A percentile compares a stretch with the other conserved stretches of the same genome.
phyloP scores from a whole-genome alignment of 2,329 filamentous ascomycete species.

The Ceratocystis variospora region DNA sequence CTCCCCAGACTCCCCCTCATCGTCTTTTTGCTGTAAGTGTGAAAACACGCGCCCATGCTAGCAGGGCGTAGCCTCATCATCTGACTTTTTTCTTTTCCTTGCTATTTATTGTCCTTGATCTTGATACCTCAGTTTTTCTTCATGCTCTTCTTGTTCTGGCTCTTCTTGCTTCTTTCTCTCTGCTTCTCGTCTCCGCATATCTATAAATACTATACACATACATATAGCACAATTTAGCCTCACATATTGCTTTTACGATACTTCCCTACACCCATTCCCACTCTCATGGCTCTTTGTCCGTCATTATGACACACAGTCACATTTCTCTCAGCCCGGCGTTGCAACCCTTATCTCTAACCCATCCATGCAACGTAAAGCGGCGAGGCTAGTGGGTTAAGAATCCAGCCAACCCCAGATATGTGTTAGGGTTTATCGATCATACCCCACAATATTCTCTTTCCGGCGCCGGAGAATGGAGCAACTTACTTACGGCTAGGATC shows the following conservation, averaged over 20 bases:
- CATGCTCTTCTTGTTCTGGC: not conserved
- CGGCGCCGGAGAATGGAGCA: not conserved
- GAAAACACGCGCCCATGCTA: not conserved
- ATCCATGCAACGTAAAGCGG: not conserved
- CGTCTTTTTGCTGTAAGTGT: not conserved
- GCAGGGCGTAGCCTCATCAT: not conserved
- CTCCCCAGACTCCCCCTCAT: too few species aligned
- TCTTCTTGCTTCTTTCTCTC: conserved; percentile 2
- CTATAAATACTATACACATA: not conserved
- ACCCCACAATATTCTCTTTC: conserved; percentile 3
- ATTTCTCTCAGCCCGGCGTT: not conserved
- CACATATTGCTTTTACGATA: not conserved
- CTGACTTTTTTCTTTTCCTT: not conserved
- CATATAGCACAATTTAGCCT: not conserved
- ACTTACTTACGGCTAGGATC: conserved; percentile 1
- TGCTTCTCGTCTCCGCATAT: not conserved
- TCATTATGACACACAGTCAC: not conserved
- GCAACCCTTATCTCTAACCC: not conserved
- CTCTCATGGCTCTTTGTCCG: not conserved
- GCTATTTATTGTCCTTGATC: not conserved
- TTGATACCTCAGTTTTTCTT: not conserved
- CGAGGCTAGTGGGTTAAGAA: not conserved
- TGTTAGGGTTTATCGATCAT: not conserved
- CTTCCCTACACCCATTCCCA: not conserved
- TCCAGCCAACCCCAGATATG: not conserved